phyloP scores from a whole-genome alignment of 1,284 basidiomycete species.

The Irpex sp. region DNA sequence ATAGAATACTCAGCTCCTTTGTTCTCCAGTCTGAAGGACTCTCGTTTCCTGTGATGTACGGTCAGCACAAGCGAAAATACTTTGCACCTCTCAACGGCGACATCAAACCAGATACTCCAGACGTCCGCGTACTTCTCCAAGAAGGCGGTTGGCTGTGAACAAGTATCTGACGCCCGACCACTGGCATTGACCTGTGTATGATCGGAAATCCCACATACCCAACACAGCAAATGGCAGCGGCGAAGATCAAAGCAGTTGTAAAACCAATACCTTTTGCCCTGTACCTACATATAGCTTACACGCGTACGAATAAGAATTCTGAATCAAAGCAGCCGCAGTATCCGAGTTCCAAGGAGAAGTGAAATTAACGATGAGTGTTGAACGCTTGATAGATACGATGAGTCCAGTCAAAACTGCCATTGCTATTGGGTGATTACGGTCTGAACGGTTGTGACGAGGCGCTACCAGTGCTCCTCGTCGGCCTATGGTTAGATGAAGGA shows the following conservation, averaged over 20 bases:
- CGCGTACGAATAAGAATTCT: not conserved
- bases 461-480: conserved; percentile 4
- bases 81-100: conserved; percentile 59
- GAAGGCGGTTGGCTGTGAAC: conserved; percentile 37
- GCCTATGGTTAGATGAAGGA: not conserved
- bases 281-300: not conserved
- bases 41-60: conserved; percentile 47
- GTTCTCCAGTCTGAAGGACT: conserved; percentile 38
- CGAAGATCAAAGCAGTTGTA: not conserved
- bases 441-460: not conserved
- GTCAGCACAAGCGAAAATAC: conserved; percentile 41
- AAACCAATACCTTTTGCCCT: not conserved
- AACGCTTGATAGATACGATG: not conserved
- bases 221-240: not conserved
- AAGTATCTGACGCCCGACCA: not conserved
- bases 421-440: not conserved
- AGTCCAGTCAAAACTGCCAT: not conserved
- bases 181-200: not conserved
- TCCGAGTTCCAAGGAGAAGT: not conserved
- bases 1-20: not conserved
- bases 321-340: not conserved
- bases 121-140: conserved; percentile 37
- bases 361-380: not conserved
- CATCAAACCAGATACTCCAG: conserved; percentile 51
- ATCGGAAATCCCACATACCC: not conserved